These are phyloP conservation scores for Ploettnerulaceae sp. DNA, from an alignment of 2,329 filamentous ascomycete species.

Conservation along the genomic window DNA sequence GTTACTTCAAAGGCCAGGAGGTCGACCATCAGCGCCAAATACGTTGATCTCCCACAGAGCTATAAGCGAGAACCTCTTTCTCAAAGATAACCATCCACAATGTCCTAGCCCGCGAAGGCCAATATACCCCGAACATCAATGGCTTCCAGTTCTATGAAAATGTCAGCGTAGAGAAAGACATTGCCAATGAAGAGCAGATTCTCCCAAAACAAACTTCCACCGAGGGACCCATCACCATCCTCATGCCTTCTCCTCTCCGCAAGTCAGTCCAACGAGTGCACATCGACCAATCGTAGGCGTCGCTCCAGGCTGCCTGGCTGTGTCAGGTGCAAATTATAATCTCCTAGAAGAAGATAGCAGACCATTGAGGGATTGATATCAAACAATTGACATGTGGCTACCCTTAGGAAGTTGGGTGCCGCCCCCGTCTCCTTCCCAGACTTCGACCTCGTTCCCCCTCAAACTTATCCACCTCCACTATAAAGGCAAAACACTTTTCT, in stretches of 20 bases:
- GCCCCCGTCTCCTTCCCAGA: conserved; percentile 40
- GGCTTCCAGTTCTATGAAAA: conserved; percentile 38
- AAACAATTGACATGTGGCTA: conserved; percentile 52
- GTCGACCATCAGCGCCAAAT: not conserved
- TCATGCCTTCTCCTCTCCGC: conserved; percentile 28
- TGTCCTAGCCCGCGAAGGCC: conserved; percentile 40
- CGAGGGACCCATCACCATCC: not conserved
- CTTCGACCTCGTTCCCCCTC: conserved; percentile 36
- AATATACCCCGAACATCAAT: conserved; percentile 39
- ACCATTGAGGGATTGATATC: conserved; percentile 44
- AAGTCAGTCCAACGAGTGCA: conserved; percentile 49
- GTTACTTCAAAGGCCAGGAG: conserved; percentile 18
- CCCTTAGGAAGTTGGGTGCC: conserved; percentile 47
- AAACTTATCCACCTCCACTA: conserved; percentile 38
- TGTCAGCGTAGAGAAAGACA: conserved; percentile 34
- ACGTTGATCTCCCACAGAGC: not conserved
- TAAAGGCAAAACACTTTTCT: conserved; percentile 15
- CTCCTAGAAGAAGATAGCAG: conserved; percentile 41
- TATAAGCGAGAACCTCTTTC: not conserved
- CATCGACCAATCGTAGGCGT: conserved; percentile 52
- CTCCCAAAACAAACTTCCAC: conserved; percentile 24
- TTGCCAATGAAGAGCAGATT: conserved; percentile 35
- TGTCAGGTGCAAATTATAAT: conserved; percentile 42
- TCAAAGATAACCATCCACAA: conserved; percentile 36
- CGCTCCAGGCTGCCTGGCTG: conserved; percentile 37